Evolutionary conservation across 176 grass and related monocot genomes (phyloP), one percentile per base, ranked within the genome.

Genomic region (Thalia dealbata): DNA sequence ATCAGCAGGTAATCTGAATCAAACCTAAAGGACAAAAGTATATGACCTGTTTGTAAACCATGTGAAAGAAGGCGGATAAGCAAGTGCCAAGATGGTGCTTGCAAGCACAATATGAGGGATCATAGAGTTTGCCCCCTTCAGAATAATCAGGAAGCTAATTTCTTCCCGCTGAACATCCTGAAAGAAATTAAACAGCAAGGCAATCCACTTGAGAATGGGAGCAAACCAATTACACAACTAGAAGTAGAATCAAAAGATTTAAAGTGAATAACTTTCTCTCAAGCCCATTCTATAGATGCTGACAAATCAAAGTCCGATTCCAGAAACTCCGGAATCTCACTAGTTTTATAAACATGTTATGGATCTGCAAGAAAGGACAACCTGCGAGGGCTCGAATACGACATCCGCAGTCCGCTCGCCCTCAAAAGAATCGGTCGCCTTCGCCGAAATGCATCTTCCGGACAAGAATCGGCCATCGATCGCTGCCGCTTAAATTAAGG

Each of bases 31-130:
- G 18, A 69, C 10, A 38, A 35, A 22, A 46, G 44, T 27, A 71
- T 58, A 73, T 35, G 13, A 97, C 90, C 90, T 91, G 78, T 79
- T 97, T 64, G 95, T 97, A 79, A 97, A 97, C 95, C 90, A 97
- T 76, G 90, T 86, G 71, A 97, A 97, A 7, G 95, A 97, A 52
- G 90, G 85, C 7, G 95, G 95, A 62, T 92, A 92, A 77, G 85
- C 76, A 73, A 97, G 87, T 11, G 95, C 95, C 50, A 97, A 83
- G 43, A 92, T 58, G 46, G 95, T 97, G 71, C 95, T 97, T 62
- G 82, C 86, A 64, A 97, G 78, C 23, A 97, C 95, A 28, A 92
- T 51, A n/a, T 97, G 95, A 50, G 95, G 95, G 38, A 97, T 92
- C 29, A 92, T 29, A 9, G 85, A 83, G 58, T 97, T 97, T 41